A percentile compares a stretch with the other conserved stretches of the same genome.
Conservation (phyloP, 2,329 filamentous ascomycete genomes). For the Penicillium sclerotigenum region DNA sequence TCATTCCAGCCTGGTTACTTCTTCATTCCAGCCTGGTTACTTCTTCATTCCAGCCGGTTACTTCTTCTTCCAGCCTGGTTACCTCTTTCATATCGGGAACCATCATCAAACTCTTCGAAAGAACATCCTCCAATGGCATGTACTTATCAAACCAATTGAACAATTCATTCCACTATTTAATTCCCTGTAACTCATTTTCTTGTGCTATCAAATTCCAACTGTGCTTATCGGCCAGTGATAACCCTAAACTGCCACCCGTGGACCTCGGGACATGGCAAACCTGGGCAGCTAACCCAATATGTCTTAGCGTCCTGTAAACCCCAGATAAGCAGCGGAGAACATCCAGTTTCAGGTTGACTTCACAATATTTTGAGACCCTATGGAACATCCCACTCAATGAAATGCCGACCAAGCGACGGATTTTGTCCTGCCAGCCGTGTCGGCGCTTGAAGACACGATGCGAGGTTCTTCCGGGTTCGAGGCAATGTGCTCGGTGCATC, state of each 20-base stretch:
- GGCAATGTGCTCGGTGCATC: slow-evolving; percentile 9
- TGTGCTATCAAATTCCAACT: background rate
- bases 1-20: background rate
- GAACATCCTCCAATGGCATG: background rate
- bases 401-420: slow-evolving; percentile 9
- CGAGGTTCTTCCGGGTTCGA: slow-evolving; percentile 7
- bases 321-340: slow-evolving; percentile 12
- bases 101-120: background rate
- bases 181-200: background rate
- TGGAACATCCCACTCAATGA: background rate
- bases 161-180: background rate
- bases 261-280: background rate
- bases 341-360: slow-evolving; percentile 6
- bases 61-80: too few species aligned
- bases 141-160: background rate
- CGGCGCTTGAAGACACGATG: slow-evolving; percentile 21
- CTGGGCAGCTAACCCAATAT: background rate
- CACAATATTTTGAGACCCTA: background rate
- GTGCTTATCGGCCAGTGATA: background rate
- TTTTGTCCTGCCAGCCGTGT: slow-evolving; percentile 19
- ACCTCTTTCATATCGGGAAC: too few species aligned
- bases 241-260: slow-evolving; percentile 1
- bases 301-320: slow-evolving; percentile 5
- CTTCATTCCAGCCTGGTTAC: too few species aligned
- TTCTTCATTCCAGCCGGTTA: too few species aligned